Conservation (phyloP, 139 green algal species). For the Axilococcus clingmanii region DNA sequence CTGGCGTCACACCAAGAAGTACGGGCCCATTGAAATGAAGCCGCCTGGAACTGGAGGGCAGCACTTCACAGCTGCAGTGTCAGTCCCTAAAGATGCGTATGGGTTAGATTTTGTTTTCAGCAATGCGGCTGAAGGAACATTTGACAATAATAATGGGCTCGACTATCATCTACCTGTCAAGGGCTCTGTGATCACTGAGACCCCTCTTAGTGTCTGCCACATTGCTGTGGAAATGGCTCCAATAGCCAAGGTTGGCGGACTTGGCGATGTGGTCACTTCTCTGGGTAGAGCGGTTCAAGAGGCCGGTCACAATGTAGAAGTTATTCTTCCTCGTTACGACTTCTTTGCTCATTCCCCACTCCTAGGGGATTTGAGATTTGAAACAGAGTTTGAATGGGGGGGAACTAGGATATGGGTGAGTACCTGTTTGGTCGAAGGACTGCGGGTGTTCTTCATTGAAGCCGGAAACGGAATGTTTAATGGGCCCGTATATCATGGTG, state of each 20-base stretch:
- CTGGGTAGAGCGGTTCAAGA: conserved; percentile 83
- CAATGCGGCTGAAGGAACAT: conserved; percentile 46
- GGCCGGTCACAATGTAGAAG: conserved; percentile 56
- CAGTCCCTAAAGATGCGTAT: conserved; percentile 68
- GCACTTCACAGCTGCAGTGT: neutral
- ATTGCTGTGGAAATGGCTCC: conserved; percentile 95
- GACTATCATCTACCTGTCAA: conserved; percentile 84
- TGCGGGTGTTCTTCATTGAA: conserved; percentile 66
- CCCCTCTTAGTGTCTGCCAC: conserved; percentile 73
- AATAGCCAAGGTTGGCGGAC: conserved; percentile 91
- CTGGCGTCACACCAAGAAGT: conserved; percentile 38
- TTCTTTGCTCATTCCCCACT: conserved; percentile 61
- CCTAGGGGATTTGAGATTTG: conserved; percentile 39
- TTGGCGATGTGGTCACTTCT: conserved; percentile 94
- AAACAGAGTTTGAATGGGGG: conserved; percentile 58
- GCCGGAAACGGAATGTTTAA: conserved; percentile 80
- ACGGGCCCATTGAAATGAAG: conserved; percentile 50
- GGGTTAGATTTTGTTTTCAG: conserved; percentile 82
- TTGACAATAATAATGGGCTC: conserved; percentile 79
- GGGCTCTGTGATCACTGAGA: conserved; percentile 30
- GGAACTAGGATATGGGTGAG: conserved; percentile 51
- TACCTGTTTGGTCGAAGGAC: conserved; percentile 44
- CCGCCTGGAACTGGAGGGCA: conserved; percentile 21
- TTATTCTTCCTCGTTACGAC: conserved; percentile 67
- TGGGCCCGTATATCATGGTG: conserved; percentile 71